Evolutionary conservation across 2,329 filamentous ascomycete genomes (phyloP).

Genomic region (Sporothrix phasma): DNA sequence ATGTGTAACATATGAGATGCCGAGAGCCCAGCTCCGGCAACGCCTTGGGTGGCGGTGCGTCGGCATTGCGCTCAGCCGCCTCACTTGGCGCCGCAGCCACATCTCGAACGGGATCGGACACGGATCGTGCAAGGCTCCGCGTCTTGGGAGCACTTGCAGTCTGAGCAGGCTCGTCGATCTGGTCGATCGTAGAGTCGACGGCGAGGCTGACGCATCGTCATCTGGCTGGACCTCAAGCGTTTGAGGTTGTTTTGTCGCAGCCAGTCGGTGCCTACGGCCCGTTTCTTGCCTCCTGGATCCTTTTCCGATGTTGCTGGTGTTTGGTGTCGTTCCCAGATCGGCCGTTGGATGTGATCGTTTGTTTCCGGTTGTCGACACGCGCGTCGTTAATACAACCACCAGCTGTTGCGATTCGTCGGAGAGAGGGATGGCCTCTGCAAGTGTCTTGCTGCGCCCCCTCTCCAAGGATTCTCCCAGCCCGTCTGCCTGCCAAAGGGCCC

Average conservation of each 20-base stretch:
- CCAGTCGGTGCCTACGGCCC: constrained; percentile 10
- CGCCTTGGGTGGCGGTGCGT: background rate
- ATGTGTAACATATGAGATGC: background rate
- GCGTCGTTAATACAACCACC: background rate
- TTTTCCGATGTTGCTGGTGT: constrained; percentile 22
- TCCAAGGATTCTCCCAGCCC: constrained; percentile 47
- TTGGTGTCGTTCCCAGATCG: constrained; percentile 1
- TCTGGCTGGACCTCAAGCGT: constrained; percentile 6
- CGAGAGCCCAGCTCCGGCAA: background rate
- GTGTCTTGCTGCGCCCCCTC: constrained; percentile 23
- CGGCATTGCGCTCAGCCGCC: background rate
- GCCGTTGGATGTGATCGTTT: background rate
- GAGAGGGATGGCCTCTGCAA: background rate
- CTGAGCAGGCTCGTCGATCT: background rate
- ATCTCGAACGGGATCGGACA: background rate
- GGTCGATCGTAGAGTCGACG: constrained; percentile 3
- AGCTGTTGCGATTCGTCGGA: background rate
- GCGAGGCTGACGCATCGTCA: background rate
- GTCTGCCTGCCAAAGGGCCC: constrained; percentile 48
- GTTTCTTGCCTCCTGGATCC: constrained; percentile 4
- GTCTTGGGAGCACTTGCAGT: background rate
- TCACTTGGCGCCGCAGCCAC: background rate
- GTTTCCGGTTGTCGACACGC: background rate
- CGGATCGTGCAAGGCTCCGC: background rate
- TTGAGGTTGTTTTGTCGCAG: constrained; percentile 16